Evolutionary conservation across 495 filamentous ascomycete species (phyloP).

Genomic region (Talaromyces liani): DNA sequence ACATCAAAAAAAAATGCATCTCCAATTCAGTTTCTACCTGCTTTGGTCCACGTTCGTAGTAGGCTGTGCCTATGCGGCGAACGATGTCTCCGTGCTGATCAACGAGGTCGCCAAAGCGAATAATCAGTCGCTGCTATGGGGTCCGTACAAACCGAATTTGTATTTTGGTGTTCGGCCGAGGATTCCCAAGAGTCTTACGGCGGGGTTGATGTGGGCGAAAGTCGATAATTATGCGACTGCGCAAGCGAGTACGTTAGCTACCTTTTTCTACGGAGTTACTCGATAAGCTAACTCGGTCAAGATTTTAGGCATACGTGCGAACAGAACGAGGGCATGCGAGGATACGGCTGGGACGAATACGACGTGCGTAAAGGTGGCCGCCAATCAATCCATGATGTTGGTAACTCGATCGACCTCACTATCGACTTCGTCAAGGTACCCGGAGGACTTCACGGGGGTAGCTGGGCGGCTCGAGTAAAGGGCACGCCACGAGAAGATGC

Average conservation of each 20-base stretch:
- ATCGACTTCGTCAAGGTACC: conserved; percentile 92
- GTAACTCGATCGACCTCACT: conserved; percentile 80
- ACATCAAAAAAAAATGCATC: conserved; percentile 4
- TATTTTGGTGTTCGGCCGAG: conserved; percentile 92
- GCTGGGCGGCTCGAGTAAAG: conserved; percentile 84
- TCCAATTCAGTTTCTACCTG: conserved; percentile 1
- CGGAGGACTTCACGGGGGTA: conserved; percentile 79
- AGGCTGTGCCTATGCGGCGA: conserved; percentile 15
- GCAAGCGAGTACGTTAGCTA: conserved; percentile 63
- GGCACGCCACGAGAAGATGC: conserved; percentile 69
- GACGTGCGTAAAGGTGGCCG: conserved; percentile 79
- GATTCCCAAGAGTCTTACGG: conserved; percentile 75
- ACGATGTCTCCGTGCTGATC: conserved; percentile 31
- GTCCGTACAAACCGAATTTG: conserved; percentile 88
- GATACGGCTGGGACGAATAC: conserved; percentile 97
- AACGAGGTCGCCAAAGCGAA: conserved; percentile 46
- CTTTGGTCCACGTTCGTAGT: neutral
- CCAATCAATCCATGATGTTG: conserved; percentile 82
- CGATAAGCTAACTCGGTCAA: conserved; percentile 24
- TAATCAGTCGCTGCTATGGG: conserved; percentile 90
- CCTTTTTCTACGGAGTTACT: neutral
- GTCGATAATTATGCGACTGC: conserved; percentile 73
- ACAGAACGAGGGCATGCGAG: conserved; percentile 87
- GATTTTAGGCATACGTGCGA: conserved; percentile 93
- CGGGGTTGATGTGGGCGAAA: conserved; percentile 84